Percentiles rank a stretch among this genome's conserved stretches.
phyloP scores from a whole-genome alignment of 2,329 filamentous ascomycete genomes.

The Hypoxylon sp. region DNA sequence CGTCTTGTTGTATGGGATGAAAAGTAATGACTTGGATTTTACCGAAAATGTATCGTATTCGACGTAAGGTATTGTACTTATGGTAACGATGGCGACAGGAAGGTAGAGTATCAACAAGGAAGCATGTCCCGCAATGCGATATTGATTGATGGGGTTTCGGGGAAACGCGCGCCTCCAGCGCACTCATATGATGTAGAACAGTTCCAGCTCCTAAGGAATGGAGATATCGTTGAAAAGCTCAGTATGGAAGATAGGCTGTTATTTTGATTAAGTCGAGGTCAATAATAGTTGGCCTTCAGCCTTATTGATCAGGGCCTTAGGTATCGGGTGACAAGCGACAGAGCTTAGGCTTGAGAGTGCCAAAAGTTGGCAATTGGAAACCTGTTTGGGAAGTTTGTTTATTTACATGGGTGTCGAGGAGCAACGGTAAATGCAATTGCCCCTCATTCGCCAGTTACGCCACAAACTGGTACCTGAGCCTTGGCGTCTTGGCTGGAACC shows the following conservation, averaged over 20 bases:
- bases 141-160: constrained; percentile 16
- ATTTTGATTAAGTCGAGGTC: constrained; percentile 40
- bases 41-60: constrained; percentile 14
- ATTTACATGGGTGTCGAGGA: constrained; percentile 48
- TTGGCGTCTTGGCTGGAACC: neutral
- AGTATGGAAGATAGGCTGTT: constrained; percentile 30
- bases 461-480: neutral
- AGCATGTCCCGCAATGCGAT: constrained; percentile 28
- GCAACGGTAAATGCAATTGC: constrained; percentile 35
- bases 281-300: constrained; percentile 42
- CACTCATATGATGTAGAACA: constrained; percentile 44
- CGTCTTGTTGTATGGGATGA: constrained; percentile 10
- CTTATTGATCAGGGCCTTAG: constrained; percentile 33
- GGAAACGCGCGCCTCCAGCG: constrained; percentile 44
- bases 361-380: constrained; percentile 33
- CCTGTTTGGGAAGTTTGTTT: constrained; percentile 54
- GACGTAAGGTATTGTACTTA: constrained; percentile 11
- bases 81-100: constrained; percentile 8
- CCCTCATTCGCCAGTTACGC: constrained; percentile 28
- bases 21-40: constrained; percentile 9
- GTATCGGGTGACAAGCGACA: constrained; percentile 18
- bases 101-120: constrained; percentile 21
- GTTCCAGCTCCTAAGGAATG: constrained; percentile 39
- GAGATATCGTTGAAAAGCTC: constrained; percentile 21
- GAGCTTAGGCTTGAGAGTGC: constrained; percentile 27